Base-by-base conservation (phyloP, 2,329 filamentous ascomycete species). In the Purpureocillium takamizusanense region DNA sequence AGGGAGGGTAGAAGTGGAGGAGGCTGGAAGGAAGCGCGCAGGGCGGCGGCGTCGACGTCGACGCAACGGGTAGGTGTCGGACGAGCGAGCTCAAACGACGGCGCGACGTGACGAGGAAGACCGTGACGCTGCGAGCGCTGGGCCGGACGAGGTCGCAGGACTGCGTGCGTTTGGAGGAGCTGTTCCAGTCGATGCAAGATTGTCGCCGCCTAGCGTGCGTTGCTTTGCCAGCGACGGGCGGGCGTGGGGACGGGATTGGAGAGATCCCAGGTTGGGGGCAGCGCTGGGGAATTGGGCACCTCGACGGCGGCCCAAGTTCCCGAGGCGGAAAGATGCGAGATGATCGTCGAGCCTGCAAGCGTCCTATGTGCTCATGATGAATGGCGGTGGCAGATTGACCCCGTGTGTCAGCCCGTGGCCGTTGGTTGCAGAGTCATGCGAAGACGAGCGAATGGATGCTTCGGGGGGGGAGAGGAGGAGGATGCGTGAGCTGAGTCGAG, bases 251-350 rank as follows among this genome's bases (percentile, higher is more conserved):
- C 18, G 29, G 23, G 18, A 16, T 27, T 30, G 36, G 30, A 27
- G 33, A 25, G 21, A 6, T 25, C 10, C 21, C 21, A 25, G 10
- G 21, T 25, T 25, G 39, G 32, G 32, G 23, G 18, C 15, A 35
- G 37, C 31, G 39, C 39, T 28, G 39, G 39, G 30, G 39, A 43
- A 45, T 47, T 46, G 44, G 43, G 45, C 46, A 47, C 45, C 42
- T 45, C 27, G 39, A 42, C 46, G 46, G 42, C 42, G 41, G 44
- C 46, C 47, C 42, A 46, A 46, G 34, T 38, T 33, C 32, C 34
- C 42, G 36, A 37, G 32, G 37, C 36, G 36, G 38, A 46, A 42
- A 37, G 38, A 45, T 37, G 36, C 37, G 42, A 39, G 35, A 37
- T 35, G 43, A 36, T 32, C 37, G 37, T 38, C 35, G 35, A 39